These are phyloP conservation scores for Populus tremula DNA, from an alignment of 345 rosid genomes.

Conservation along the genomic window DNA sequence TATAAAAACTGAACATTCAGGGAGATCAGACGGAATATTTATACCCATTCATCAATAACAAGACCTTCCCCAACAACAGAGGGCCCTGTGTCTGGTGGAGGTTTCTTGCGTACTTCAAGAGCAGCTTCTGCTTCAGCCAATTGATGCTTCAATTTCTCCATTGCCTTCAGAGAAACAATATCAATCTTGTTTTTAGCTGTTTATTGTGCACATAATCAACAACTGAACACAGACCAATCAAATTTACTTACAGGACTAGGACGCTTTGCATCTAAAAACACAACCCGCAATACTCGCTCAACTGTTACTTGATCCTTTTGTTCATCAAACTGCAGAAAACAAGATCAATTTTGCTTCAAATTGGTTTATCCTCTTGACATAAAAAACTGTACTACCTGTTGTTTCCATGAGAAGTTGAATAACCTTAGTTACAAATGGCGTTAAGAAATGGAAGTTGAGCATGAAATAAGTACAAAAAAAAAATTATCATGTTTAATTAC, in stretches of 20 bases:
- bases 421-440: too few species aligned
- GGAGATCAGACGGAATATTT: background rate
- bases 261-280: slow-evolving; percentile 22
- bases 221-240: background rate
- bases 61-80: slow-evolving; percentile 31
- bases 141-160: slow-evolving; percentile 32
- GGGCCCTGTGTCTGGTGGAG: slow-evolving; percentile 25
- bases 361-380: too few species aligned
- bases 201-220: too few species aligned
- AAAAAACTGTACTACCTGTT: too few species aligned
- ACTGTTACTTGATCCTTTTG: slow-evolving; percentile 30
- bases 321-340: slow-evolving; percentile 30
- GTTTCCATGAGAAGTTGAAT: too few species aligned
- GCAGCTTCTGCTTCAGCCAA: slow-evolving; percentile 36
- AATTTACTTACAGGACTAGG: slow-evolving; percentile 24
- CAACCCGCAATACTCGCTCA: slow-evolving; percentile 28
- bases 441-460: background rate
- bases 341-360: background rate
- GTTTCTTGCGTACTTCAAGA: slow-evolving; percentile 27
- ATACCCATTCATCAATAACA: slow-evolving; percentile 38
- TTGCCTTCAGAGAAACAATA: slow-evolving; percentile 6
- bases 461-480: background rate
- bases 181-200: background rate
- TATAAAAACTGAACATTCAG: background rate
- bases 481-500: background rate